phyloP scores from a whole-genome alignment of 1,139 yeast species.

The Ogataea hybrid region DNA sequence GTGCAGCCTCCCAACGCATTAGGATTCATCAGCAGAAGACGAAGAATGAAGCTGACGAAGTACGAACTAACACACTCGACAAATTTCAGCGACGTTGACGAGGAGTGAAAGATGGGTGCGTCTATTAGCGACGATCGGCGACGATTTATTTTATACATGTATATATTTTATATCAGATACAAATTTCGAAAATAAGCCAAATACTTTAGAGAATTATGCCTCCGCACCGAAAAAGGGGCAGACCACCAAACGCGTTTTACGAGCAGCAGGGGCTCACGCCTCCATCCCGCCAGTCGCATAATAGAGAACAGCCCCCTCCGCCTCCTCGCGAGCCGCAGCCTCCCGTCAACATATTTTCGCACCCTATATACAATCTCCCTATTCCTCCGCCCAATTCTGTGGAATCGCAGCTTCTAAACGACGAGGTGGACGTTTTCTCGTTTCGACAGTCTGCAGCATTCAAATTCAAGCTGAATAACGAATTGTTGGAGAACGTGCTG shows the following conservation, averaged over 20 bases:
- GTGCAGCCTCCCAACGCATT: slow-evolving; percentile 34
- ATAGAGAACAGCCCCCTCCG: neutral
- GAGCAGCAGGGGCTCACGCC: slow-evolving; percentile 6
- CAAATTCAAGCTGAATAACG: slow-evolving; percentile 52
- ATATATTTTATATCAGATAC: neutral
- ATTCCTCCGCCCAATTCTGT: slow-evolving; percentile 24
- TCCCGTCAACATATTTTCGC: slow-evolving; percentile 19
- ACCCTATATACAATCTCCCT: slow-evolving; percentile 26
- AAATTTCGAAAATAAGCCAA: neutral
- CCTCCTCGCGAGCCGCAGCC: slow-evolving; percentile 14
- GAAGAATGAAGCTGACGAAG: slow-evolving; percentile 39
- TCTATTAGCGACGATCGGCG: slow-evolving; percentile 6
- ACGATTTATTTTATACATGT: neutral
- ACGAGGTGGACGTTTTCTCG: slow-evolving; percentile 62
- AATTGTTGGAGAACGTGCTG: slow-evolving; percentile 53
- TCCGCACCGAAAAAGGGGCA: slow-evolving; percentile 10
- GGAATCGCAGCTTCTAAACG: slow-evolving; percentile 40
- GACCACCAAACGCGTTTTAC: slow-evolving; percentile 8
- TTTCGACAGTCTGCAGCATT: slow-evolving; percentile 52
- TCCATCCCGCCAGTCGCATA: slow-evolving; percentile 6
- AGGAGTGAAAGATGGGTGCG: neutral
- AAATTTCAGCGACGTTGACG: slow-evolving; percentile 27
- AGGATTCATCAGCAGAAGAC: slow-evolving; percentile 49
- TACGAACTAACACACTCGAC: slow-evolving; percentile 35
- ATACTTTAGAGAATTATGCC: neutral